phyloP scores from a whole-genome alignment of 257 asterid species.

The Primulina eburnea region DNA sequence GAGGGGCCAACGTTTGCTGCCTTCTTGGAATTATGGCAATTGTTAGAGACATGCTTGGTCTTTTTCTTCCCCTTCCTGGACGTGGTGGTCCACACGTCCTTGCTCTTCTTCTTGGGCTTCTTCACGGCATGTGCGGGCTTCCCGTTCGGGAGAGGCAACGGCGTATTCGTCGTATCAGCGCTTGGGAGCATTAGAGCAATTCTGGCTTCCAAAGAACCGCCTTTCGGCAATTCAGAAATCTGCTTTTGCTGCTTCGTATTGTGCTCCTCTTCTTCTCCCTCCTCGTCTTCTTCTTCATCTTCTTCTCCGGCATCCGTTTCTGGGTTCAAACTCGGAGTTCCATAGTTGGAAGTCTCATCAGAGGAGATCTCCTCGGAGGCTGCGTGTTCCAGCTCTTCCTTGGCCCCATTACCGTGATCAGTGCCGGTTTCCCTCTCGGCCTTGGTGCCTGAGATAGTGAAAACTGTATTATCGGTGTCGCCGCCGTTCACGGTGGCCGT shows the following conservation, averaged over 20 bases:
- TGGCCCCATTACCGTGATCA: slow-evolving; percentile 19
- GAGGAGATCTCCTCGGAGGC: slow-evolving; percentile 39
- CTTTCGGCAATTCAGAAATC: slow-evolving; percentile 36
- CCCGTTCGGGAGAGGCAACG: slow-evolving; percentile 22
- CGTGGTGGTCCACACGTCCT: slow-evolving; percentile 75
- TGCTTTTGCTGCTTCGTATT: slow-evolving; percentile 63
- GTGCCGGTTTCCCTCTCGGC: slow-evolving; percentile 22
- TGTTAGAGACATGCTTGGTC: slow-evolving; percentile 49
- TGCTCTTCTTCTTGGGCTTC: slow-evolving; percentile 78
- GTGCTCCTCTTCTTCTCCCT: slow-evolving; percentile 53
- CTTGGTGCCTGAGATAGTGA: neutral
- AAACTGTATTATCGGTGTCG: slow-evolving; percentile 11
- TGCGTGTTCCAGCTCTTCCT: slow-evolving; percentile 29
- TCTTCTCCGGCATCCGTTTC: slow-evolving; percentile 44
- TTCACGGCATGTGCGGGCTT: slow-evolving; percentile 29
- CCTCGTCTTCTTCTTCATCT: slow-evolving; percentile 33
- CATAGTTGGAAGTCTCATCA: slow-evolving; percentile 38
- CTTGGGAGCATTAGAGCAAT: slow-evolving; percentile 36
- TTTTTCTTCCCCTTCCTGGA: slow-evolving; percentile 70
- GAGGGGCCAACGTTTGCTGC: slow-evolving; percentile 28
- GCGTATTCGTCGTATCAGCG: slow-evolving; percentile 9
- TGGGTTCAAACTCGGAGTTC: slow-evolving; percentile 27
- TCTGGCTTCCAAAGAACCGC: slow-evolving; percentile 20
- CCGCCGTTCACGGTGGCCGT: slow-evolving; percentile 19
- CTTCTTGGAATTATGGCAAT: slow-evolving; percentile 37